Evolutionary conservation across 805 yeast genomes (phyloP).

Genomic region (Blastobotrys americana): DNA sequence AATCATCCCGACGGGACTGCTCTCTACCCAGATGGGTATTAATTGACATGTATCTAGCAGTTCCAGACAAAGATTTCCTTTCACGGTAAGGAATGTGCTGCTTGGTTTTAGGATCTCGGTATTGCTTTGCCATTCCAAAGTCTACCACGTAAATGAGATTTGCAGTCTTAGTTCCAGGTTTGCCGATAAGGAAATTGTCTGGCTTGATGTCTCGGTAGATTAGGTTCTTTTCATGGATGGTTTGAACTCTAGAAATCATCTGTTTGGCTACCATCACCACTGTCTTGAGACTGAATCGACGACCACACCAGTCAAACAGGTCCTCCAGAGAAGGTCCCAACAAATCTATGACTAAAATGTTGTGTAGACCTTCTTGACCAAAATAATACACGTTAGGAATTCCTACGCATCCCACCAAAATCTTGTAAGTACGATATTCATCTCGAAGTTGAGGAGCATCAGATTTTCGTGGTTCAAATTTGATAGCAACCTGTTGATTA

Average conservation of each 20-base stretch:
- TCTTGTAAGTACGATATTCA: slow-evolving; percentile 92
- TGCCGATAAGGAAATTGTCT: slow-evolving; percentile 90
- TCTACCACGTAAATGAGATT: slow-evolving; percentile 85
- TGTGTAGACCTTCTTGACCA: slow-evolving; percentile 97
- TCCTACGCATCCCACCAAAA: slow-evolving; percentile 72
- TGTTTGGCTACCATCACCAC: slow-evolving; percentile 91
- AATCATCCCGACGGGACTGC: slow-evolving; percentile 92
- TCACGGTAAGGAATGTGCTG: slow-evolving; percentile 96
- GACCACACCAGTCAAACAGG: slow-evolving; percentile 96
- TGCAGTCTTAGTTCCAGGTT: slow-evolving; percentile 76
- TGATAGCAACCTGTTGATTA: slow-evolving; percentile 91
- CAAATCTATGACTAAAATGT: slow-evolving; percentile 86
- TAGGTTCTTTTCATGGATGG: slow-evolving; percentile 80
- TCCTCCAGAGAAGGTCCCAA: slow-evolving; percentile 96
- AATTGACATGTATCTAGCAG: slow-evolving; percentile 98
- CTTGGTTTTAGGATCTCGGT: slow-evolving; percentile 92
- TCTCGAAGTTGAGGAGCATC: slow-evolving; percentile 97
- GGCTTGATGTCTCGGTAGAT: slow-evolving; percentile 97
- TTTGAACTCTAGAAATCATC: slow-evolving; percentile 82
- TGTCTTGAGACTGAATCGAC: slow-evolving; percentile 79
- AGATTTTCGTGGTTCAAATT: slow-evolving; percentile 88
- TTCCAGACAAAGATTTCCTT: slow-evolving; percentile 90
- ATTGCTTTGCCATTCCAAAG: slow-evolving; percentile 98
- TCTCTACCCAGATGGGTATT: slow-evolving; percentile 97
- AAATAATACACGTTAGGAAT: slow-evolving; percentile 96